Evolutionary conservation across 2,329 filamentous ascomycete species (phyloP), one percentile per base, ranked within the genome.

Genomic region (Aspergillus sp.): DNA sequence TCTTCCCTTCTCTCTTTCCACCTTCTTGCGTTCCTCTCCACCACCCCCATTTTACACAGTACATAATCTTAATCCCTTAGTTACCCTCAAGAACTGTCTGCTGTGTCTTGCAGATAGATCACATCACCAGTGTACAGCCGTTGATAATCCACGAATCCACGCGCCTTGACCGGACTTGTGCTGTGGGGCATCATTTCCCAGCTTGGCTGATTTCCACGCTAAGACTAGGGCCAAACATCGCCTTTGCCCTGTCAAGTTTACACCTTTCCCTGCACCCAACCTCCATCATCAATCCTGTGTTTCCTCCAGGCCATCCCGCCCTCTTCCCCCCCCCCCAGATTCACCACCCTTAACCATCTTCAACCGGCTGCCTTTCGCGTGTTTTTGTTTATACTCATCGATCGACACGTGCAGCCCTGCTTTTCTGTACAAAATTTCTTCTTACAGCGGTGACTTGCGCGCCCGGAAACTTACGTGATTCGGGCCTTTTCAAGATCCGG

Each of bases 181-280:
- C 69, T 68, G 74, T 76, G 75, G 75, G 74, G 73, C 72, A 67
- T 66, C 68, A 42, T 64, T 66, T 68, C 67, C 69, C 69, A 65
- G 67, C 65, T 60, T 66, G 60, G 60, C 59, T 66, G 65, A 68
- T 71, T 74, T 74, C 70, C 73, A 70, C 75, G 75, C 75, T 76
- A 77, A 69, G 65, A 68, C 60, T 72, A 75, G 72, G 72, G 73
- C 74, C 75, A 77, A 76, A 77, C 73, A 77, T 74, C 70, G 63
- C 68, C 73, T 72, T 59, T 73, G 71, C 73, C 69, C 71, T 73
- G 69, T 72, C 68, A 68, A 71, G 62, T 71, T 72, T 57, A 68
- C 70, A 69, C 67, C 66, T 68, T 69, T 61, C 62, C 61, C 63
- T 62, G 42, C 63, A 61, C 56, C 62, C 54, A 54, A 55, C 53